Evolutionary conservation across 371 early-diverging fungal genomes (phyloP).

Genomic region (Mucor saturninus): DNA sequence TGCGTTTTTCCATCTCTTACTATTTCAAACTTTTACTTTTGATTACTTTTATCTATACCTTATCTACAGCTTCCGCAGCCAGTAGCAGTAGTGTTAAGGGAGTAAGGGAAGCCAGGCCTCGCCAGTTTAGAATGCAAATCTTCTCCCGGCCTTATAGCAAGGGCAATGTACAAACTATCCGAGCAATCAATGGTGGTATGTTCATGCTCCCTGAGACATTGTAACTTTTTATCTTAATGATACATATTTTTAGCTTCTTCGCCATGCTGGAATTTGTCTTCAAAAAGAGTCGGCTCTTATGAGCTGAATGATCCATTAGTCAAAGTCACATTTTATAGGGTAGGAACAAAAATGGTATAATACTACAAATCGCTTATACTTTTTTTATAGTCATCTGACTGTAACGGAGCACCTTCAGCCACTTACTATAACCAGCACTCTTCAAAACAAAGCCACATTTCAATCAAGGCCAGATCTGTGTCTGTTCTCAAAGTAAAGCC

Average conservation of each 20-base stretch:
- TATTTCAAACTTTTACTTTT: neutral
- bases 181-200: constrained; percentile 26
- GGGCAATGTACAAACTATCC: constrained; percentile 26
- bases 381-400: constrained; percentile 25
- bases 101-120: constrained; percentile 27
- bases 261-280: constrained; percentile 32
- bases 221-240: neutral
- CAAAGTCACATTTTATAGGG: constrained; percentile 33
- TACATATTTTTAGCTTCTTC: constrained; percentile 13
- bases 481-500: constrained; percentile 30
- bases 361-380: neutral
- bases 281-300: constrained; percentile 32
- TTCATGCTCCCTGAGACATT: neutral
- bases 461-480: constrained; percentile 31
- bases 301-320: constrained; percentile 35
- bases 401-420: constrained; percentile 31
- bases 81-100: constrained; percentile 1
- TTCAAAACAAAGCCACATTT: constrained; percentile 20
- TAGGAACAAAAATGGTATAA: constrained; percentile 5
- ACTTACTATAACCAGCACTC: constrained; percentile 19
- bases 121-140: constrained; percentile 34
- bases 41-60: neutral
- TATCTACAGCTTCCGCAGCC: neutral
- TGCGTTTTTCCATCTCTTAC: neutral
- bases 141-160: constrained; percentile 27